Conservation (phyloP, 306 rosid genomes). For the Crataegus laevigata region DNA sequence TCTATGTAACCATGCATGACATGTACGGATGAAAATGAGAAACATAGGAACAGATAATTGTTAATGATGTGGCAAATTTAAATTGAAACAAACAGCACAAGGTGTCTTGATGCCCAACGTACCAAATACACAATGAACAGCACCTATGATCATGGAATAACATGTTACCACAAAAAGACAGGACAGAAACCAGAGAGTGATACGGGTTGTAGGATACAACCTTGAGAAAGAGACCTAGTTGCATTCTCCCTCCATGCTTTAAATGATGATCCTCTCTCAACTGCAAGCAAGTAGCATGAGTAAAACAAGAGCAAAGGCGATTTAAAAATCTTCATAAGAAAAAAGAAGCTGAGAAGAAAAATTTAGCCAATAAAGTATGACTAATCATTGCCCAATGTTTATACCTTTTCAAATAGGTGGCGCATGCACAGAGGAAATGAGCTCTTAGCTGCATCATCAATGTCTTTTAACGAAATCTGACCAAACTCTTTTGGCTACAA, state of each 20-base stretch:
- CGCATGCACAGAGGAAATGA: conserved; percentile 97
- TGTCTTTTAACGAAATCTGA: conserved; percentile 69
- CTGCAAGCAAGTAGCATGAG: conserved; percentile 35
- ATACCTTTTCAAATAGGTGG: conserved; percentile 87
- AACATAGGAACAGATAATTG: background rate
- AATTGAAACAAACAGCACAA: background rate
- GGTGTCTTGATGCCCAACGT: background rate
- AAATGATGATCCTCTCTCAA: conserved; percentile 95
- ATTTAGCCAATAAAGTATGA: background rate
- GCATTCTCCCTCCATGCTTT: conserved; percentile 98
- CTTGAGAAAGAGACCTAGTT: conserved; percentile 95
- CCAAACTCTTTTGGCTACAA: conserved; percentile 63
- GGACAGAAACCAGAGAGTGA: background rate
- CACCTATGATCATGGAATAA: background rate
- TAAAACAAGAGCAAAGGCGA: conserved; percentile 6
- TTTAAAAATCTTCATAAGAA: background rate
- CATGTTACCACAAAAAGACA: background rate
- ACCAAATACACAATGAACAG: background rate
- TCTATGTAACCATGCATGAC: background rate
- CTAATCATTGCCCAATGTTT: conserved; percentile 11
- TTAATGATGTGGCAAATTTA: background rate
- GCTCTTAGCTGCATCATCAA: conserved; percentile 71
- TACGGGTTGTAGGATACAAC: conserved; percentile 26
- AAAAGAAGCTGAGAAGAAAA: background rate
- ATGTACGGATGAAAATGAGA: background rate